Base-by-base conservation (phyloP, 2,329 filamentous ascomycete genomes). In the Seiridium unicorne region DNA sequence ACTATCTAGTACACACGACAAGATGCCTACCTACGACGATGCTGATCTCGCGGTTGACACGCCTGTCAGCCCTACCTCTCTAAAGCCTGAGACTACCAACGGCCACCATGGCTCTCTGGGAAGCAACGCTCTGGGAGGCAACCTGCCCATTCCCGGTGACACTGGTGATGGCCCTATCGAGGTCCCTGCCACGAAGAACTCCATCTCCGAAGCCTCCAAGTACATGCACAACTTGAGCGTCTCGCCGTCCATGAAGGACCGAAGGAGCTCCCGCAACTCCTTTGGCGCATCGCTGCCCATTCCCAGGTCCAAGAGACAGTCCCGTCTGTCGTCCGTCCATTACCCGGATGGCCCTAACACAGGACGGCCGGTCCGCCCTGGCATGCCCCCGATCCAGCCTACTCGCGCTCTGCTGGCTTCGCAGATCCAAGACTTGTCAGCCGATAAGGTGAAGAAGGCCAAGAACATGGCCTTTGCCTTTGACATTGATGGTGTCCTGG, bases 391-490 rank as follows among this genome's bases (percentile, higher is more conserved):
- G 57, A 79, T 85, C 60, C 84, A 86, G 73, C 80, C 85, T 51
- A 84, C 86, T 3, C 84, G 88, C 38, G 87, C 90, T 55, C 85
- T 92, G 62, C 78, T 92, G 62, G 87, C 86, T 44, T 84, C 87
- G 3, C 89, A 91, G 74, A 80, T 91, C 26, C 89, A 92, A 76
- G 85, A 88, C 64, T 79, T 91, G 64, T 81, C 84, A 66, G 75
- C 82, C 60, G 83, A 88, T 66, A 90, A 89, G 77, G 89, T 90
- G 13, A 76, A 77, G 36, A 82, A 83, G 60, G 89, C 88, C 61
- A 92, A 92, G 82, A 88, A 92, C 78, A 91, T 92, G 88, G 88
- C 88, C 5, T 93, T 93, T 65, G 90, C 88, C 68, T 93, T 93
- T 65, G 90, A 93, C 74, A 89, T 90, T 61, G 90, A 92, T 68